Evolutionary conservation across 371 early-diverging fungal species (phyloP).

Genomic region (Blastocladiella emersonii): DNA sequence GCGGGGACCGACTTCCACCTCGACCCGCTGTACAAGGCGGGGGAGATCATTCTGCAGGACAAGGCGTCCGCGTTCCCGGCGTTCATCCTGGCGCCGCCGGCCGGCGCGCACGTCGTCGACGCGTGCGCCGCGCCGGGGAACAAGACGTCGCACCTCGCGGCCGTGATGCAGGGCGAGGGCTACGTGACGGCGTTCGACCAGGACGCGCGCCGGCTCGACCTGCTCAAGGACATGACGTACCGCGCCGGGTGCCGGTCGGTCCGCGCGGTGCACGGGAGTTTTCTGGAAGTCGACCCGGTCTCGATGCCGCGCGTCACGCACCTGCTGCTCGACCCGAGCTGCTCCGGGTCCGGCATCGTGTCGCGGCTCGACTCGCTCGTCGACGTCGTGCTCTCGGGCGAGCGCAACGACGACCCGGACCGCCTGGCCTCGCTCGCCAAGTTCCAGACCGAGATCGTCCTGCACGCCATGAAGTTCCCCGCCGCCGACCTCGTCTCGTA

Average conservation of each 20-base stretch:
- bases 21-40: conserved; percentile 51
- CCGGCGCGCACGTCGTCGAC: conserved; percentile 68
- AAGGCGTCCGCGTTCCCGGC: conserved; percentile 97
- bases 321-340: conserved; percentile 94
- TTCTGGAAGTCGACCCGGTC: conserved; percentile 48
- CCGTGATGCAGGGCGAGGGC: conserved; percentile 74
- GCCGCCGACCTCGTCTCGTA: conserved; percentile 69
- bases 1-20: conserved; percentile 69
- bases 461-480: conserved; percentile 60
- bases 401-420: conserved; percentile 26
- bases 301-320: conserved; percentile 47
- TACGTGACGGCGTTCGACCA: conserved; percentile 85
- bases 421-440: conserved; percentile 55
- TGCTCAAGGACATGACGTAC: conserved; percentile 52
- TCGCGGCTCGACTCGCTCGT: conserved; percentile 68
- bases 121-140: conserved; percentile 99
- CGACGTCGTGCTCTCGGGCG: conserved; percentile 26
- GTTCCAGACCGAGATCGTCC: conserved; percentile 48
- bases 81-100: conserved; percentile 62
- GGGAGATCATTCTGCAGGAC: conserved; percentile 78
- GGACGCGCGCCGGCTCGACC: conserved; percentile 60
- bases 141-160: conserved; percentile 84
- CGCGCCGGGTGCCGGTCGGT: conserved; percentile 72
- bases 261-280: conserved; percentile 41
- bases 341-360: conserved; percentile 95